A percentile compares a stretch with the other conserved stretches of the same genome.
Conservation (phyloP, 805 yeast genomes). For the Grigorovia transvaalensis region DNA sequence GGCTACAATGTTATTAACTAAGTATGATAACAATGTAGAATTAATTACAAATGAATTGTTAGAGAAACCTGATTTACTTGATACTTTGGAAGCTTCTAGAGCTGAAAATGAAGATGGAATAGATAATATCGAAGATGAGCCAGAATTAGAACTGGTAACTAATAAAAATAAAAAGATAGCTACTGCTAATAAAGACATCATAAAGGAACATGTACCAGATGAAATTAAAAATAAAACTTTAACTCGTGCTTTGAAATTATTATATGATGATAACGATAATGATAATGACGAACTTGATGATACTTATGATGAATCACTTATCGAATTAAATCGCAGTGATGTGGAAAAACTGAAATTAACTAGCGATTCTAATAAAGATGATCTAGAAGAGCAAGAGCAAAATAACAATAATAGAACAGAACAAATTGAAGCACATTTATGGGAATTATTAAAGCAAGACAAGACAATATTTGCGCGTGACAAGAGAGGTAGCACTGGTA, state of each 20-base stretch:
- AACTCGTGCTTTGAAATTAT: constrained; percentile 46
- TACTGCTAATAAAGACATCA: constrained; percentile 2
- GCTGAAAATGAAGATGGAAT: constrained; percentile 2
- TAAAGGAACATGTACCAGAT: constrained; percentile 29
- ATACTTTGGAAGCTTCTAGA: constrained; percentile 2
- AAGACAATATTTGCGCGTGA: constrained; percentile 38
- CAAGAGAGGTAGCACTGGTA: constrained; percentile 39
- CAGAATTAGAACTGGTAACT: constrained; percentile 7
- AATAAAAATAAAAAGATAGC: constrained; percentile 1
- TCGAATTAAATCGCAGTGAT: constrained; percentile 11
- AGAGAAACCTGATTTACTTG: constrained; percentile 45
- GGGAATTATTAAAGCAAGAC: constrained; percentile 44
- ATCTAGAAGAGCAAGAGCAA: constrained; percentile 4
- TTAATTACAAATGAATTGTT: constrained; percentile 46
- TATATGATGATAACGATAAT: constrained; percentile 40
- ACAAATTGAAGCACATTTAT: constrained; percentile 43
- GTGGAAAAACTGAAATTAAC: constrained; percentile 4
- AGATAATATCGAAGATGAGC: not conserved
- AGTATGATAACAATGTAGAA: constrained; percentile 45
- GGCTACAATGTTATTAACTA: constrained; percentile 39
- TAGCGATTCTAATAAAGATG: constrained; percentile 9
- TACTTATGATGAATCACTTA: constrained; percentile 48
- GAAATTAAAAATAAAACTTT: constrained; percentile 49
- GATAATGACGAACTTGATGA: constrained; percentile 87
- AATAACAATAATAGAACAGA: constrained; percentile 23